phyloP scores from a whole-genome alignment of 2,329 filamentous ascomycete genomes.

The Erysiphe pulchra region DNA sequence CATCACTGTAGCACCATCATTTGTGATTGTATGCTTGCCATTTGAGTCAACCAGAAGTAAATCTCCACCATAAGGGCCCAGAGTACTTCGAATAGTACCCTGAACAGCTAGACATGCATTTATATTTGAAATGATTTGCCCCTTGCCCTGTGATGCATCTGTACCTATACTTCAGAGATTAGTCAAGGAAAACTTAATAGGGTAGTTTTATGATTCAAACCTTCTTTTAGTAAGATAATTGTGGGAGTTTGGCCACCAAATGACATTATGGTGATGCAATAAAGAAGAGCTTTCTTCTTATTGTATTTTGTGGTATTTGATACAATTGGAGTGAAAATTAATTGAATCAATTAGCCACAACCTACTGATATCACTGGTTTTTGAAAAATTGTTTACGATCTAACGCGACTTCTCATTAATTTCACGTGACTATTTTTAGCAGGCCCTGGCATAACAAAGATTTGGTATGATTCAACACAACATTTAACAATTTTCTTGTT shows the following conservation, averaged over 20 bases:
- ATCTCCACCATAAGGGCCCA: conserved; percentile 46
- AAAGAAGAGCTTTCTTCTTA: too few species aligned
- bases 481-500: too few species aligned
- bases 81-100: conserved; percentile 79
- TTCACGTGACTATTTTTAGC: too few species aligned
- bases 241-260: conserved; percentile 95
- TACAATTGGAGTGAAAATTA: too few species aligned
- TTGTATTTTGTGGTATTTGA: too few species aligned
- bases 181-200: conserved; percentile 1
- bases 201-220: conserved; percentile 19
- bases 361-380: too few species aligned
- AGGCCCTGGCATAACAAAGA: too few species aligned
- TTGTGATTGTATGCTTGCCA: conserved; percentile 91
- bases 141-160: conserved; percentile 89
- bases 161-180: conserved; percentile 35
- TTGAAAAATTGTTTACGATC: too few species aligned
- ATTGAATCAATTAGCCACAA: too few species aligned
- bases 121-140: conserved; percentile 93
- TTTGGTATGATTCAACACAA: too few species aligned
- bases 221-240: conserved; percentile 94
- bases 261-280: conserved; percentile 33
- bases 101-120: conserved; percentile 94
- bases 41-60: conserved; percentile 28
- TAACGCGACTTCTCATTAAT: too few species aligned
- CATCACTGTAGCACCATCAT: conserved; percentile 98